Base-by-base conservation (phyloP, 208 protist species). In the Wallacemonas rigidus region DNA sequence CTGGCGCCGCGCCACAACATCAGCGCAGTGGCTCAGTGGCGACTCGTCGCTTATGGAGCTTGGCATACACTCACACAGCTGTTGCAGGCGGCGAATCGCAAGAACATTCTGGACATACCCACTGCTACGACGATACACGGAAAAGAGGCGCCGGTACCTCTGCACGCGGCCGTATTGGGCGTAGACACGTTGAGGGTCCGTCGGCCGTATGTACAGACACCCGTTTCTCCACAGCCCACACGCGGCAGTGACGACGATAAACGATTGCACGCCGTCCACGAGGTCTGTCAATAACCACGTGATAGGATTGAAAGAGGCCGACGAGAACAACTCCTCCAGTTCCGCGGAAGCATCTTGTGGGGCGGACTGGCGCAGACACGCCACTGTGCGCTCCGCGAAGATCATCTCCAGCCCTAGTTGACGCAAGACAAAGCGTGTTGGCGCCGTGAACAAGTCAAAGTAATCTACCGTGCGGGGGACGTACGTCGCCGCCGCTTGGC, bases 321-420 rank as follows among this genome's bases (percentile, higher is more conserved):
- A 75, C 63, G 73, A 54, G 69, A 81, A 85, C 55, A 85, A 69
- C 43, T 76, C 68, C 56, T 80, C 74, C 12, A 69, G 38, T 48
- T 69, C 54, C n/a, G 39, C 39, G 7, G 50, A 51, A 1, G 73
- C 75, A 65, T 69, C 65, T 57, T 81, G 75, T 15, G 62, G 76
- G 26, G 77, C 77, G 15, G 69, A 47, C 69, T 88, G 78, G 47
- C 74, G 68, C 74, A 83, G 67, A 50, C 69, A 67, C 2, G 51
- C 45, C 2, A 82, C 76, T 0, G 79, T 80, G 40, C 71, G 75
- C 55, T 89, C 77, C 7, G 88, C 88, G 79, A 91, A 90, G 39
- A 91, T 74, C 71, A 86, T 79, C 75, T 93, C 88, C 39, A 93
- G 57, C 35, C 88, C 88, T 8, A 93, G 71, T 55, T 88, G 83